Base-by-base conservation (phyloP, 108 stramenopile species). In the Cyclostephanos tholiformis region DNA sequence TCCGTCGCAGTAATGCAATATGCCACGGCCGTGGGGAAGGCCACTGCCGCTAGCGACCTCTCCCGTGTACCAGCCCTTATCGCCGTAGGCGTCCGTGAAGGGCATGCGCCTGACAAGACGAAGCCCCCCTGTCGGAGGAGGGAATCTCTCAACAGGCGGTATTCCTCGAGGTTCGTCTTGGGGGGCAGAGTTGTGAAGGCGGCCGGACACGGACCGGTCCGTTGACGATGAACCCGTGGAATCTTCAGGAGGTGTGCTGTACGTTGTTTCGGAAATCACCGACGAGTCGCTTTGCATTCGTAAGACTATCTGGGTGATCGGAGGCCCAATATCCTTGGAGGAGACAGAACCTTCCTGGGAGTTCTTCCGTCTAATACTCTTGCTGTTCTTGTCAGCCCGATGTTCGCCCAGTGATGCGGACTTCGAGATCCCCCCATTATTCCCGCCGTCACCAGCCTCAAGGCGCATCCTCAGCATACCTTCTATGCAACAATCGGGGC, bases 61-160 rank as follows among this genome's bases (percentile, higher is more conserved):
- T 23, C 92, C 92, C 0, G 90, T 88, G 71, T 87, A 94, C 51
- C 72, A 72, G 22, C 92, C 92, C 66, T 79, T 79, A 63, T 91
- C 87, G 23, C 92, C 92, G 68, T 94, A 91, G 7, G 89, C 86
- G 81, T 94, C 92, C 59, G 80, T 81, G 41, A 75, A 81, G 6
- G 80, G 80, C 80, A 81, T 81, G 36, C 73, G 80, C 30, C 72
- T 81, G 14, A 81, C 80, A 20, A 69, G 69, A 80, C 69, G 73
- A 27, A 73, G 80, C 14, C 63, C 68, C 17, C 51, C 52, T 4
- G 50, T 51, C 12, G 67, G 59, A 64, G 22, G 32, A 32, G 32
- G 32, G 4, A 32, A n/a, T n/a, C n/a, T n/a, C n/a, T n/a, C n/a
- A n/a, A n/a, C n/a, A n/a, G n/a, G n/a, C n/a, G n/a, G 32, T 32